phyloP scores from a whole-genome alignment of 257 asterid species.

The Solanum commersonii region DNA sequence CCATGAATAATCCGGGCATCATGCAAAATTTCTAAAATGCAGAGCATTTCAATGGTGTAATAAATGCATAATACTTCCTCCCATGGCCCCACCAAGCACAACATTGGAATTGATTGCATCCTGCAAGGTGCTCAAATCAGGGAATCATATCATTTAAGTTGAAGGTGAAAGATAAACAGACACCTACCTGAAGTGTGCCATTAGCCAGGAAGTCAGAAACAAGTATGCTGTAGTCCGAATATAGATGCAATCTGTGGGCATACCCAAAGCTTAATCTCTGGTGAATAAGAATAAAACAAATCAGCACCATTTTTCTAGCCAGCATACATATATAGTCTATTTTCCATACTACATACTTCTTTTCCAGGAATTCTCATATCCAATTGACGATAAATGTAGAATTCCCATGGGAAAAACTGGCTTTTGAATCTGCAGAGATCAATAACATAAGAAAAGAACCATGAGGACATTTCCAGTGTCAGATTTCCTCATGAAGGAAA shows the following conservation, averaged over 20 bases:
- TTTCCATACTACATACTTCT: constrained; percentile 36
- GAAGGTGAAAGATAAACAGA: constrained; percentile 8
- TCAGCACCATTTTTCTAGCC: constrained; percentile 7
- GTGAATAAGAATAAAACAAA: constrained; percentile 6
- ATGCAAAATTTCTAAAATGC: constrained; percentile 66
- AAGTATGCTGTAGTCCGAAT: constrained; percentile 83
- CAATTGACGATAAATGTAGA: constrained; percentile 90
- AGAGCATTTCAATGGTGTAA: constrained; percentile 94
- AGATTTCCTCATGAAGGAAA: neutral
- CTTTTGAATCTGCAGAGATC: constrained; percentile 64
- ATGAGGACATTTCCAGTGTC: neutral
- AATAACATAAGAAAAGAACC: neutral
- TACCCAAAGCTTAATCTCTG: constrained; percentile 82
- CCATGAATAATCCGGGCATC: constrained; percentile 75
- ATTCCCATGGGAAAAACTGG: constrained; percentile 99
- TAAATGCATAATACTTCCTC: constrained; percentile 80
- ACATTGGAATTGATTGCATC: constrained; percentile 74
- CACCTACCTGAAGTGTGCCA: constrained; percentile 90
- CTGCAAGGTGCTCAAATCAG: constrained; percentile 29
- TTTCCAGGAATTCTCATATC: constrained; percentile 65
- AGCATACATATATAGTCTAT: neutral
- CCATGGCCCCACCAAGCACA: constrained; percentile 65
- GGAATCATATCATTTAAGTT: neutral
- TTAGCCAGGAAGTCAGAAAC: constrained; percentile 68
- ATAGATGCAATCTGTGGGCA: constrained; percentile 89